A percentile compares a stretch with the other conserved stretches of the same genome.
Evolutionary conservation across 2,329 filamentous ascomycete genomes (phyloP).

Genomic region (Leptoxyphium fumago): DNA sequence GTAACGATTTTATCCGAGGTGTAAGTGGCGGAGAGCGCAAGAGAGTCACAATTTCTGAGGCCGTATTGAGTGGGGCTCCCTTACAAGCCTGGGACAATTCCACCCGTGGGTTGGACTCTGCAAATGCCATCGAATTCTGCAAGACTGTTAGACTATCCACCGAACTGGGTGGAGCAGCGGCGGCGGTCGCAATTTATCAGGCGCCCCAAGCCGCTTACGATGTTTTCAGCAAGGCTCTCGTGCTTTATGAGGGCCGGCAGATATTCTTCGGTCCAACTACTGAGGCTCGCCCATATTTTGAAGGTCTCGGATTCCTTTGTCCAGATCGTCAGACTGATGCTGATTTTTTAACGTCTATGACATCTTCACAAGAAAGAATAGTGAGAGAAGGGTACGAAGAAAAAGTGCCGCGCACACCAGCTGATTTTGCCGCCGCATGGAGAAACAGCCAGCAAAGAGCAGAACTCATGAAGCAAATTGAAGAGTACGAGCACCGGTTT

Average conservation of each 20-base stretch:
- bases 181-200: constrained; percentile 61
- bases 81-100: constrained; percentile 67
- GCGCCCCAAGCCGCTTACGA: constrained; percentile 55
- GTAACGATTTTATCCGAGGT: constrained; percentile 61
- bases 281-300: constrained; percentile 53
- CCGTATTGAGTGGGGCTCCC: constrained; percentile 45
- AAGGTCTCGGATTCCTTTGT: constrained; percentile 57
- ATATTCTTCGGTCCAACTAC: constrained; percentile 55
- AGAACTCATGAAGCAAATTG: constrained; percentile 29
- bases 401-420: constrained; percentile 33
- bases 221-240: constrained; percentile 52
- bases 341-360: constrained; percentile 68
- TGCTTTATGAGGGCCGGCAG: constrained; percentile 54
- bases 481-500: constrained; percentile 31
- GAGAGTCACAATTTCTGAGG: constrained; percentile 66
- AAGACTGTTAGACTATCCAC: constrained; percentile 54
- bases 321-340: constrained; percentile 57
- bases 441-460: constrained; percentile 37
- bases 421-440: constrained; percentile 38
- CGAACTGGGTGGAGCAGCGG: constrained; percentile 51
- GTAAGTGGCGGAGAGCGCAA: constrained; percentile 59
- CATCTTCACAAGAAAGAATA: constrained; percentile 33
- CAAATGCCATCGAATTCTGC: constrained; percentile 62
- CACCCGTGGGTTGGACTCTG: constrained; percentile 58
- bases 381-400: constrained; percentile 30